Conservation (phyloP, 225 moss, liverwort and hornwort species). For the Bryoerythrophyllum caledonicum region DNA sequence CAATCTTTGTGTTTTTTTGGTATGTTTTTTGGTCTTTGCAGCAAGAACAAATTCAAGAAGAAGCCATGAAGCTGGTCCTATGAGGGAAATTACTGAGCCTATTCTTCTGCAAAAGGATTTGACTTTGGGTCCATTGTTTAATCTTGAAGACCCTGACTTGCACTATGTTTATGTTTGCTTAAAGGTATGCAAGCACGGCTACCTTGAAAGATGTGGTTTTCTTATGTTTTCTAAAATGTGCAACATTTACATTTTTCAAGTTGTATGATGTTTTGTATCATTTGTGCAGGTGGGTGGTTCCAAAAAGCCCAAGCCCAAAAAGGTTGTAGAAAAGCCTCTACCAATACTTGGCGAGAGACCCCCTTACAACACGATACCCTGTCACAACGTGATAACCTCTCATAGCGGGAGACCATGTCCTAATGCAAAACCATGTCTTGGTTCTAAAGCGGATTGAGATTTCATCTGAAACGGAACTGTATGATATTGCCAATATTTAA, state of each 20-base stretch:
- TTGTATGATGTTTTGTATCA: neutral
- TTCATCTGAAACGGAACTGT: no score
- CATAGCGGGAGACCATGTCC: no score
- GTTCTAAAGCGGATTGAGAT: no score
- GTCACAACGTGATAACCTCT: no score
- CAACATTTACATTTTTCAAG: neutral
- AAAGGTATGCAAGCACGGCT: constrained; percentile 35
- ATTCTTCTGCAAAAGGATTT: constrained; percentile 54
- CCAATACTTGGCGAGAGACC: no score
- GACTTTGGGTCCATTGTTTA: constrained; percentile 61
- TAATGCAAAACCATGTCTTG: no score
- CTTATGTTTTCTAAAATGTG: neutral
- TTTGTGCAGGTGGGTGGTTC: constrained; percentile 24
- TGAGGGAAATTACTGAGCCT: constrained; percentile 55
- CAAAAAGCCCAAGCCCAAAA: neutral
- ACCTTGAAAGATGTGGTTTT: neutral
- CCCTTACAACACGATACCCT: no score
- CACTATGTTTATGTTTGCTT: constrained; percentile 73
- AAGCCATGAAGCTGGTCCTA: constrained; percentile 59
- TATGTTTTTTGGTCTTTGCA: constrained; percentile 17
- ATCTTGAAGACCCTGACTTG: constrained; percentile 68
- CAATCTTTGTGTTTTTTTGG: neutral
- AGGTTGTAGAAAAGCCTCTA: no score
- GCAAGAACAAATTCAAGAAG: constrained; percentile 64
- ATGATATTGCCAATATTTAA: no score